These are phyloP conservation scores for Cytospora mali DNA, from an alignment of 2,329 filamentous ascomycete genomes.

Conservation along the genomic window DNA sequence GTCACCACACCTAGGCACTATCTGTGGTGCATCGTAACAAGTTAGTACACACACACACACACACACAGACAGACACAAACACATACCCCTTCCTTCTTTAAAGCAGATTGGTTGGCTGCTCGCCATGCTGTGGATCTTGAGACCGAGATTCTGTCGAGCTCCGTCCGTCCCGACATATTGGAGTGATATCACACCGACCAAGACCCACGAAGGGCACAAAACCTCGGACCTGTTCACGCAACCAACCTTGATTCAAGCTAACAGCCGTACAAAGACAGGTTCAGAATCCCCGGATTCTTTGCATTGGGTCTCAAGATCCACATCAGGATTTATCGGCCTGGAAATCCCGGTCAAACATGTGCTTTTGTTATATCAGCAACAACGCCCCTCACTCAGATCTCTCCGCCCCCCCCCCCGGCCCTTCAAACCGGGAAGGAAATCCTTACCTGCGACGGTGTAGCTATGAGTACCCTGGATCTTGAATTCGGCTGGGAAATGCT, in stretches of 20 bases:
- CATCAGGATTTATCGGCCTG: not conserved
- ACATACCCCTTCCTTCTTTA: no score
- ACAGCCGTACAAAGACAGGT: conserved; percentile 22
- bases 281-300: not conserved
- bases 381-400: not conserved
- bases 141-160: conserved; percentile 9
- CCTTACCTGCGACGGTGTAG: not conserved
- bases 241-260: not conserved
- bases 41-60: no score
- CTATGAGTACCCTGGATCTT: conserved; percentile 16
- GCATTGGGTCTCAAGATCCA: not conserved
- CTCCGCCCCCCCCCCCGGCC: no score
- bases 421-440: no score
- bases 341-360: not conserved
- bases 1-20: not conserved
- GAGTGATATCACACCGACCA: not conserved
- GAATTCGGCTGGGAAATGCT: not conserved
- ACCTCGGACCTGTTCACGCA: conserved; percentile 9
- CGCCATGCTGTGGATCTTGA: not conserved
- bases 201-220: not conserved
- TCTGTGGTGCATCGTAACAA: not conserved
- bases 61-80: no score
- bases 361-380: not conserved
- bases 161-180: conserved; percentile 11
- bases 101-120: conserved; percentile 1